Evolutionary conservation across 805 yeast species (phyloP).

Genomic region (Hermanozyma aechmeae): DNA sequence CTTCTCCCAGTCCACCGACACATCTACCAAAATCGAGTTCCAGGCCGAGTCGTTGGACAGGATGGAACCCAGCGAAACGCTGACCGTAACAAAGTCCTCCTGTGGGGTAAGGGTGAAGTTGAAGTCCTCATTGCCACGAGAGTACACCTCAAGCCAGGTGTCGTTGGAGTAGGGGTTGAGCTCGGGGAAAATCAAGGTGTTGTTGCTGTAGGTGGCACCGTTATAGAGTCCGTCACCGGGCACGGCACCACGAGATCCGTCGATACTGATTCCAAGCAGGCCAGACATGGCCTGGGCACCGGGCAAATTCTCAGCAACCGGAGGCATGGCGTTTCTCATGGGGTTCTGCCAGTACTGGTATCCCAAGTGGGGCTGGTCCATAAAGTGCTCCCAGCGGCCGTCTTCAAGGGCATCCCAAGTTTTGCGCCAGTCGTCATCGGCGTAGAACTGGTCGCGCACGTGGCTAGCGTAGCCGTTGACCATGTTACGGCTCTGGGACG

Average conservation of each 20-base stretch:
- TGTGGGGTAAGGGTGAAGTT: constrained; percentile 6
- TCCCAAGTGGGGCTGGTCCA: constrained; percentile 13
- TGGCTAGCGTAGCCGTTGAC: constrained; percentile 7
- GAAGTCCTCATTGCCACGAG: constrained; percentile 10
- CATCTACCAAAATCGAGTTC: constrained; percentile 8
- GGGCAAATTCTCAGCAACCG: constrained; percentile 4
- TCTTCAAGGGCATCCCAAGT: constrained; percentile 7
- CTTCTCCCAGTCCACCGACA: constrained; percentile 9
- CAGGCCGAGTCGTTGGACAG: constrained; percentile 7
- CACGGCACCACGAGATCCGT: constrained; percentile 8
- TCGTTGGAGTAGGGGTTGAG: constrained; percentile 7
- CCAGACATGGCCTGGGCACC: constrained; percentile 8
- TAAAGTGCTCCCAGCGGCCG: constrained; percentile 11
- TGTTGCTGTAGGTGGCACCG: constrained; percentile 8
- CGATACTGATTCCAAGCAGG: constrained; percentile 6
- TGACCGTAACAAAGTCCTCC: constrained; percentile 5
- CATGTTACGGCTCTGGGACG: constrained; percentile 8
- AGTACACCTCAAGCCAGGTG: constrained; percentile 9
- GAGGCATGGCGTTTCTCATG: constrained; percentile 9
- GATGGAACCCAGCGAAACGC: constrained; percentile 5
- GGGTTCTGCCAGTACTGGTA: constrained; percentile 12
- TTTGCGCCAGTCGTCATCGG: constrained; percentile 7
- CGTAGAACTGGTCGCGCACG: constrained; percentile 7
- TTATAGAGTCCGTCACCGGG: constrained; percentile 10
- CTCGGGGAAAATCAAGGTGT: constrained; percentile 8